Conservation (phyloP, 768 basidiomycete species). For the Tylopilus intermedius region DNA sequence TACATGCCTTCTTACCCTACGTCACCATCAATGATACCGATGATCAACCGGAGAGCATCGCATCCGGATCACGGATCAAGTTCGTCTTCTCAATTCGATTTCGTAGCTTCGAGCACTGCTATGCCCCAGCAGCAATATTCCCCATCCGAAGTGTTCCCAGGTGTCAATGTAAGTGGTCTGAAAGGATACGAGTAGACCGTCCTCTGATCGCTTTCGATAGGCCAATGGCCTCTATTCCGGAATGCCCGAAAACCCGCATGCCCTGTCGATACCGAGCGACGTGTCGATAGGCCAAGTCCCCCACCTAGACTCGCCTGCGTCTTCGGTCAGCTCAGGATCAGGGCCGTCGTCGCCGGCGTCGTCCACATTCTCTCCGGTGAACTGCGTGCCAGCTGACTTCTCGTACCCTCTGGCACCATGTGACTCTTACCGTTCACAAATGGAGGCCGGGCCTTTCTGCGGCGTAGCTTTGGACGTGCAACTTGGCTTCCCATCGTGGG, state of each 20-base stretch:
- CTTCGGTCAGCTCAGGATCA: conserved; percentile 44
- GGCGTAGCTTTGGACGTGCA: conserved; percentile 23
- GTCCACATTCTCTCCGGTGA: conserved; percentile 45
- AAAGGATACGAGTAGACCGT: conserved; percentile 4
- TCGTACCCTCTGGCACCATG: conserved; percentile 19
- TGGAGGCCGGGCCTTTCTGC: conserved; percentile 14
- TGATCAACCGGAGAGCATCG: conserved; percentile 59
- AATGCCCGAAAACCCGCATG: conserved; percentile 42
- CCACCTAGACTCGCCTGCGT: conserved; percentile 47
- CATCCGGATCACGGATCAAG: conserved; percentile 45
- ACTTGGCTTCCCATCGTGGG: conserved; percentile 31
- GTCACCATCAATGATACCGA: conserved; percentile 49
- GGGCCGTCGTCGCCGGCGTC: conserved; percentile 49
- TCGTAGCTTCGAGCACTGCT: conserved; percentile 43
- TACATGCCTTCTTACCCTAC: conserved; percentile 60
- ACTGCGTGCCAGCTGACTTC: conserved; percentile 17
- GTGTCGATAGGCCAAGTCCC: conserved; percentile 35
- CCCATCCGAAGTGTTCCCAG: conserved; percentile 24
- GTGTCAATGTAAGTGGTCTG: conserved; percentile 38
- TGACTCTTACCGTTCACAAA: conserved; percentile 13
- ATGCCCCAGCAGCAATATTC: conserved; percentile 38
- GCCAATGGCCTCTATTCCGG: conserved; percentile 46
- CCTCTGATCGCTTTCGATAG: conserved; percentile 26
- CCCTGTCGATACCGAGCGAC: conserved; percentile 41
- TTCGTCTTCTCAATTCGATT: conserved; percentile 49